A percentile compares a stretch with the other conserved stretches of the same genome.
Conservation (phyloP, 1,139 yeast genomes). For the Saccharomyces hybrid region DNA sequence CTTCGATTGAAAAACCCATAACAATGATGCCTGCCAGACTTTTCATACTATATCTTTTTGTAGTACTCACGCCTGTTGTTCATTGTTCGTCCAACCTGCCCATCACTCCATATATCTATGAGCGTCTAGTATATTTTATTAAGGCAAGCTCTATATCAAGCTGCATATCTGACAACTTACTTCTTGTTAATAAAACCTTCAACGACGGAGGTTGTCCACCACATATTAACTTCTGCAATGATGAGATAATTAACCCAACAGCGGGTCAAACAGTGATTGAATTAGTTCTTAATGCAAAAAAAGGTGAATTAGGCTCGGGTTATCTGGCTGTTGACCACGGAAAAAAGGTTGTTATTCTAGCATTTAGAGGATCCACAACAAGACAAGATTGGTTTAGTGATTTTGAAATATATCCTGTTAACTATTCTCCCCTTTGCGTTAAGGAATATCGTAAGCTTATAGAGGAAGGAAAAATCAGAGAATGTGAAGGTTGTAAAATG, state of each 20-base stretch:
- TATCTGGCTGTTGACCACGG: conserved; percentile 32
- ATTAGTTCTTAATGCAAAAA: conserved; percentile 33
- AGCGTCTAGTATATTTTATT: conserved; percentile 27
- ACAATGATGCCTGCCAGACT: background rate
- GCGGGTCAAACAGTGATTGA: conserved; percentile 34
- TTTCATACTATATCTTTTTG: background rate
- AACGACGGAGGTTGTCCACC: conserved; percentile 29
- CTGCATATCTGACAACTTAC: conserved; percentile 21
- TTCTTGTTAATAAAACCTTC: conserved; percentile 18
- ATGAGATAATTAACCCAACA: conserved; percentile 23
- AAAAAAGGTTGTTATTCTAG: conserved; percentile 36
- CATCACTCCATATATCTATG: conserved; percentile 18
- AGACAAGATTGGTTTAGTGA: conserved; percentile 52
- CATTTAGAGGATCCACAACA: conserved; percentile 53
- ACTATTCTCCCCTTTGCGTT: conserved; percentile 32
- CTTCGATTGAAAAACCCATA: background rate
- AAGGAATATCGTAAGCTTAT: conserved; percentile 22
- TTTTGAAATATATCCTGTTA: conserved; percentile 40
- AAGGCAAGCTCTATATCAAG: conserved; percentile 27
- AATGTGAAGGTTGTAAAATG: conserved; percentile 46
- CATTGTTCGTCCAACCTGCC: conserved; percentile 1
- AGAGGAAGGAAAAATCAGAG: conserved; percentile 17
- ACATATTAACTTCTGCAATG: conserved; percentile 25
- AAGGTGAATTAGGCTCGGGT: conserved; percentile 47
- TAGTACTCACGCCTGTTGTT: background rate